A percentile compares a stretch with the other conserved stretches of the same genome.
Evolutionary conservation across 1,284 basidiomycete genomes (phyloP).

Genomic region (Marasmius tenuissimus): DNA sequence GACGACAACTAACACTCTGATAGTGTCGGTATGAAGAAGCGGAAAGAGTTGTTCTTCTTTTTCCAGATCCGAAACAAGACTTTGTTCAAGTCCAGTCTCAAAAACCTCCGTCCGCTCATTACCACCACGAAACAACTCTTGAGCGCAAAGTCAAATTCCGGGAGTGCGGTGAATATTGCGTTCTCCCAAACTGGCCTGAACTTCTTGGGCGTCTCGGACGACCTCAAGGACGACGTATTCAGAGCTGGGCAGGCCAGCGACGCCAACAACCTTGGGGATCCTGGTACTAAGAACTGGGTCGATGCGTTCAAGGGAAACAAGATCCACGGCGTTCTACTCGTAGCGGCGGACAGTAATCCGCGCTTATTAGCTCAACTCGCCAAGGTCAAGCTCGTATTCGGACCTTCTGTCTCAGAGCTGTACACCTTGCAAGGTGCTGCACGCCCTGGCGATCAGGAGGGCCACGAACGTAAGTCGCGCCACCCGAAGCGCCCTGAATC

Average conservation of each 20-base stretch:
- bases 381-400: slow-evolving; percentile 18
- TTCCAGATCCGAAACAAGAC: slow-evolving; percentile 27
- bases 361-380: slow-evolving; percentile 15
- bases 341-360: slow-evolving; percentile 27
- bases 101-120: slow-evolving; percentile 31
- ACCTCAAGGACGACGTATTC: slow-evolving; percentile 32
- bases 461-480: slow-evolving; percentile 33
- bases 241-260: slow-evolving; percentile 27
- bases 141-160: slow-evolving; percentile 21
- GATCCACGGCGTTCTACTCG: slow-evolving; percentile 35
- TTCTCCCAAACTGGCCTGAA: slow-evolving; percentile 31
- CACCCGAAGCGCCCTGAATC: not conserved
- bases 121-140: slow-evolving; percentile 27
- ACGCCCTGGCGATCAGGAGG: slow-evolving; percentile 30
- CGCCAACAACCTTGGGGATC: slow-evolving; percentile 26
- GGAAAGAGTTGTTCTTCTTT: slow-evolving; percentile 31
- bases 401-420: slow-evolving; percentile 26
- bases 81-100: slow-evolving; percentile 27
- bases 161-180: slow-evolving; percentile 32
- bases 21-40: slow-evolving; percentile 32
- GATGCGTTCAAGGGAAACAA: slow-evolving; percentile 26
- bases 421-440: slow-evolving; percentile 28
- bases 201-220: slow-evolving; percentile 33
- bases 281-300: slow-evolving; percentile 29
- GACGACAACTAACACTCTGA: not conserved